Base-by-base conservation (phyloP, 768 basidiomycete species). In the Butyriboletus loyo region DNA sequence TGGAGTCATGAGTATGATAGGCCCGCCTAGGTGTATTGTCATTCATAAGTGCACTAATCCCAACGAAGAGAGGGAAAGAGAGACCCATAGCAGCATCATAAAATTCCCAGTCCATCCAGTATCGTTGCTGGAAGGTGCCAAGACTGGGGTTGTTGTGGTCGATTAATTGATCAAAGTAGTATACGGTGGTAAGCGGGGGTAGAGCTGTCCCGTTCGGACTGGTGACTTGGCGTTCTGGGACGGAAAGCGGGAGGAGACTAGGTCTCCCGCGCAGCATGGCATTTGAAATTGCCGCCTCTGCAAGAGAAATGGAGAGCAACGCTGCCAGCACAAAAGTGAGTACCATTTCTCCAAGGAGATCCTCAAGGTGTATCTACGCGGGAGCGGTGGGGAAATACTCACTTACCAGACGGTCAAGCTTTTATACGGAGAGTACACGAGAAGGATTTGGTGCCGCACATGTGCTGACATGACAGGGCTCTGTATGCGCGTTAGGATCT, bases 101-200 rank as follows among this genome's bases (percentile, higher is more conserved):
- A 59, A 75, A 86, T 65, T 88, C 83, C 66, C 75, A 85, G 28
- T 81, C 81, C 53, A 80, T 75, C 85, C 85, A 89, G 67, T 77
- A 89, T 32, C 87, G 79, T 68, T 89, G 87, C 63, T 82, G 74
- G 70, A 90, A 90, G n/a, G 86, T 89, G 19, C 87, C 87, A 21
- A 80, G 70, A 25, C 74, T 70, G n/a, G 84, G 81, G 54, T 81
- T 68, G 31, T 64, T 75, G 63, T 81, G 81, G 60, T 82, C 78
- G 49, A 66, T 70, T 30, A 67, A 44, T 41, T 71, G 69, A 37
- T 70, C 50, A 21, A 72, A 71, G 38, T 63, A 50, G 51, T 70
- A 70, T 0, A 64, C 58, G 5, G 66, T 70, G 7, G 54, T 55
- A 41, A 66, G 46, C 6, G 67, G 45, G 7, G 70, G 69, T 10